phyloP scores from a whole-genome alignment of 2,329 filamentous ascomycete species.

The Lachnellula suecica region DNA sequence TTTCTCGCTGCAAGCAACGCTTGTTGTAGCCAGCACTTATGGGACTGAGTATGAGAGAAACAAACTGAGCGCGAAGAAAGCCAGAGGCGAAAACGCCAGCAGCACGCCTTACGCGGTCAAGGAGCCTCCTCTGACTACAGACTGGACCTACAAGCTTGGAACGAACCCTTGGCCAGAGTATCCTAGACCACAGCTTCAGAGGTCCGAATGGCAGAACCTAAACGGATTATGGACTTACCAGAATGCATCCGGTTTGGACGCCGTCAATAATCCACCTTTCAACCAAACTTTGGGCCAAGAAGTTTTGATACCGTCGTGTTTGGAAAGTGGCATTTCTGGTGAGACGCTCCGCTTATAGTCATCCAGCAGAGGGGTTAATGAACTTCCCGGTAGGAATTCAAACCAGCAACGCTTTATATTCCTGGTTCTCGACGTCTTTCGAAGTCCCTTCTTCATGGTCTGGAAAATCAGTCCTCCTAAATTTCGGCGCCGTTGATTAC shows the following conservation, averaged over 20 bases:
- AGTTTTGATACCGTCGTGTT: constrained; percentile 52
- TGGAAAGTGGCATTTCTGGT: constrained; percentile 52
- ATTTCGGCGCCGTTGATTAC: constrained; percentile 52
- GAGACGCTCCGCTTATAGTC: neutral
- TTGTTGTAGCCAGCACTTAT: neutral
- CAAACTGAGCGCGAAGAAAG: neutral
- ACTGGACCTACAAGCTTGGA: constrained; percentile 46
- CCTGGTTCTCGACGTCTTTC: constrained; percentile 50
- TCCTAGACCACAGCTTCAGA: constrained; percentile 44
- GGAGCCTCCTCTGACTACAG: constrained; percentile 40
- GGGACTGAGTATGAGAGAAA: neutral
- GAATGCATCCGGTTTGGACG: constrained; percentile 38
- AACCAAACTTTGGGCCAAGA: constrained; percentile 40
- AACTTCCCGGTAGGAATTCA: constrained; percentile 38
- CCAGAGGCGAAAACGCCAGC: neutral
- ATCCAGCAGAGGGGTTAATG: neutral
- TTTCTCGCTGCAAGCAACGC: neutral
- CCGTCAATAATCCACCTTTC: constrained; percentile 43
- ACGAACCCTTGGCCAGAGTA: constrained; percentile 50
- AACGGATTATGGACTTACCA: constrained; percentile 48
- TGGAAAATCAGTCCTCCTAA: constrained; percentile 41
- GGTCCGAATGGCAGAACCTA: constrained; percentile 47
- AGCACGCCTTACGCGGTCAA: constrained; percentile 36
- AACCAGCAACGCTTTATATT: constrained; percentile 37
- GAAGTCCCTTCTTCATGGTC: constrained; percentile 36